Conservation (phyloP, 176 grass and related monocot species). For the Otatea glauca region DNA sequence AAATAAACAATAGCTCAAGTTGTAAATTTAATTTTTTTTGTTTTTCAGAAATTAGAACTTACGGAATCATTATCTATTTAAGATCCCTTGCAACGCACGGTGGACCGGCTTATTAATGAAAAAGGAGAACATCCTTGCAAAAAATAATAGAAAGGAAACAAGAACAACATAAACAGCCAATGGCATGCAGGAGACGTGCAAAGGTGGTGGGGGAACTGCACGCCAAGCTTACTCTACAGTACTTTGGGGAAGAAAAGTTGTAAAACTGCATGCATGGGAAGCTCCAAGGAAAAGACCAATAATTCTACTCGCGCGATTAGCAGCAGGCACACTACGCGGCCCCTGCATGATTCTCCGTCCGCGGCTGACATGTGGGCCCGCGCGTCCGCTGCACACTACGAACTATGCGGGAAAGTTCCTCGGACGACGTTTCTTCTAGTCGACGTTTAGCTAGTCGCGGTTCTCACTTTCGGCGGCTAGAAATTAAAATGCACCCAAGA, state of each 20-base stretch:
- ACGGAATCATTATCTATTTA: too few species aligned
- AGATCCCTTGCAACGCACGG: too few species aligned
- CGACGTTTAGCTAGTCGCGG: background rate
- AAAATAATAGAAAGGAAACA: background rate
- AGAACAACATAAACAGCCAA: background rate
- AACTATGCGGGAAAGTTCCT: conserved; percentile 4
- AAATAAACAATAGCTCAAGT: too few species aligned
- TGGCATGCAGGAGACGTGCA: background rate
- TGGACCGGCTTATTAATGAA: too few species aligned
- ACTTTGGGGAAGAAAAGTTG: background rate
- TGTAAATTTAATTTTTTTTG: too few species aligned
- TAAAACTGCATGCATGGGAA: background rate
- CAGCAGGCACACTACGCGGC: background rate
- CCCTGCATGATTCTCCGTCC: background rate
- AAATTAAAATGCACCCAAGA: background rate
- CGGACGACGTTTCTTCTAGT: background rate
- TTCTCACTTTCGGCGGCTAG: background rate
- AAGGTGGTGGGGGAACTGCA: background rate
- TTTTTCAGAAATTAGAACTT: too few species aligned
- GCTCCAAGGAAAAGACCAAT: background rate
- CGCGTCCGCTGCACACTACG: background rate
- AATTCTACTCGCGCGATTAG: background rate
- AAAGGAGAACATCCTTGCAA: background rate
- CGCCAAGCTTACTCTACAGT: background rate
- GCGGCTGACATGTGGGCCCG: background rate